These are phyloP conservation scores for Colletotrichum ledebouriae DNA, from an alignment of 2,329 filamentous ascomycete species.

Conservation along the genomic window DNA sequence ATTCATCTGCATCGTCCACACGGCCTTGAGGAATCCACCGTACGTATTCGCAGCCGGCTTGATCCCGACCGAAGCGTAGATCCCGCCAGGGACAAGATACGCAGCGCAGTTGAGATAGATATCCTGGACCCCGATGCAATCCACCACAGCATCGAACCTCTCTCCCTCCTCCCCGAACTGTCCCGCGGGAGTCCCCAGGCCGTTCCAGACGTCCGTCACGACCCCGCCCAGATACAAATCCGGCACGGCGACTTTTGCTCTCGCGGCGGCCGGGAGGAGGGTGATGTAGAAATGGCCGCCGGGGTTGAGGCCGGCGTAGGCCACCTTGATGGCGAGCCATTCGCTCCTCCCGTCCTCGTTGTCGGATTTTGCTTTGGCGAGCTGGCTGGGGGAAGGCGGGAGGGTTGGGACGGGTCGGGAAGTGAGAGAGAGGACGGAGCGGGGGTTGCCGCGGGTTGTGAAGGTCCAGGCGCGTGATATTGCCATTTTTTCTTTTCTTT, in stretches of 20 bases:
- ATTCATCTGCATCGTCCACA: constrained; percentile 55
- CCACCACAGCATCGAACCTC: constrained; percentile 61
- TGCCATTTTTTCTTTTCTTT: constrained; percentile 7
- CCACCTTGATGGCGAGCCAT: constrained; percentile 57
- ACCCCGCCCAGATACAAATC: constrained; percentile 61
- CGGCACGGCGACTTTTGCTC: constrained; percentile 53
- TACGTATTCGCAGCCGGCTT: constrained; percentile 52
- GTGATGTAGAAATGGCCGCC: constrained; percentile 58
- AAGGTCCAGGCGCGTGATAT: constrained; percentile 49
- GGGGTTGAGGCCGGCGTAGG: constrained; percentile 60
- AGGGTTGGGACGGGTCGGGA: constrained; percentile 45
- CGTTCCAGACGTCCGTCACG: constrained; percentile 51
- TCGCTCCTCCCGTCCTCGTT: constrained; percentile 41
- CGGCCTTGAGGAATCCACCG: constrained; percentile 48
- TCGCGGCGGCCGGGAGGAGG: constrained; percentile 55
- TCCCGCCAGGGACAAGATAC: constrained; percentile 55
- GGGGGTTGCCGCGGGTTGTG: constrained; percentile 47
- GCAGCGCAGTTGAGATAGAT: constrained; percentile 56
- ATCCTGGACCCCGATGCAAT: constrained; percentile 62
- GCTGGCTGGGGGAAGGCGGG: constrained; percentile 46
- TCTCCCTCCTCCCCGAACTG: constrained; percentile 42
- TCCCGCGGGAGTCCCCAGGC: constrained; percentile 42
- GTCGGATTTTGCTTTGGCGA: constrained; percentile 47
- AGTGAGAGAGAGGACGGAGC: constrained; percentile 47
- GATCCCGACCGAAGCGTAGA: constrained; percentile 59